Evolutionary conservation across 352 stramenopile species (phyloP).

Genomic region (Pythium guiyangense): DNA sequence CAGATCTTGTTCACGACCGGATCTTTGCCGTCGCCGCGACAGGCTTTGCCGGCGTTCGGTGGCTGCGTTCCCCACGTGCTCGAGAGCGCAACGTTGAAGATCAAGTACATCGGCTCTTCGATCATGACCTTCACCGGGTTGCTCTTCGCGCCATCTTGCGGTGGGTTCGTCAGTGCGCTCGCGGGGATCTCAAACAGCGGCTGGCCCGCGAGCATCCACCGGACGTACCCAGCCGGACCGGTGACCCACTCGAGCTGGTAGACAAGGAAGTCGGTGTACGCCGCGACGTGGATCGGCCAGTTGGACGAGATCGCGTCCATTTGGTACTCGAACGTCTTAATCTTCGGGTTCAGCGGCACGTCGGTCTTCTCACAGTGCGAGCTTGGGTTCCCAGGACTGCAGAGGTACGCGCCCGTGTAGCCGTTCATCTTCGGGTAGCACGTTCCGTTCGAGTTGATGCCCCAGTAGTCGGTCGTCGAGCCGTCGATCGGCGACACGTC

Average conservation of each 20-base stretch:
- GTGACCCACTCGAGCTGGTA: constrained; percentile 76
- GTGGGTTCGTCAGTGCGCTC: constrained; percentile 29
- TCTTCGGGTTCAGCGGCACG: constrained; percentile 17
- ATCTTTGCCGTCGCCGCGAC: constrained; percentile 42
- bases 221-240: constrained; percentile 45
- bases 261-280: constrained; percentile 73
- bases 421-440: constrained; percentile 55
- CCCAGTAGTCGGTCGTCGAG: constrained; percentile 29
- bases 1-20: constrained; percentile 49
- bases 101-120: constrained; percentile 92
- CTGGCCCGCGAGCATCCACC: constrained; percentile 75
- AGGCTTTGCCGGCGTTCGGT: constrained; percentile 57
- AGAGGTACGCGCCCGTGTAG: constrained; percentile 57
- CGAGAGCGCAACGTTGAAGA: constrained; percentile 95
- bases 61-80: constrained; percentile 80
- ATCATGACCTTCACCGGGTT: constrained; percentile 91
- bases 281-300: constrained; percentile 74
- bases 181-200: constrained; percentile 88
- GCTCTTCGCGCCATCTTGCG: constrained; percentile 39
- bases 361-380: constrained; percentile 17
- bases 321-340: constrained; percentile 62
- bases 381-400: constrained; percentile 42
- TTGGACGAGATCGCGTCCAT: constrained; percentile 94
- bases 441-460: constrained; percentile 58
- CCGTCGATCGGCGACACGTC: constrained; percentile 38